A percentile compares a stretch with the other conserved stretches of the same genome.
These are phyloP conservation scores for Debaryomyces castellii DNA, from an alignment of 805 yeast species.

Conservation along the genomic window DNA sequence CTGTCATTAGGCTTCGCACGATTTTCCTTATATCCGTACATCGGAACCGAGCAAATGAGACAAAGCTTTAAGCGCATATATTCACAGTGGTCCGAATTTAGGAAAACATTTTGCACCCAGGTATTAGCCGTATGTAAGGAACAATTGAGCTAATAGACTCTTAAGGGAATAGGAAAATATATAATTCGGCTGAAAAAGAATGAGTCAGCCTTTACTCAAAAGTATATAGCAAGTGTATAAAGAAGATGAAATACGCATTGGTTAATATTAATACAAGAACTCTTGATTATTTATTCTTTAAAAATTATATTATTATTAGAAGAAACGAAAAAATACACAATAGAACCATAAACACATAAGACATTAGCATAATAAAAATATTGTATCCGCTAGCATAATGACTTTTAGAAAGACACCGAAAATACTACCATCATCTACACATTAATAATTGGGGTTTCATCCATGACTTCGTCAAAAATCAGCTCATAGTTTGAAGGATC, in stretches of 20 bases:
- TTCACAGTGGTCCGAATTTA: neutral
- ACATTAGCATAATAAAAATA: conserved; percentile 1
- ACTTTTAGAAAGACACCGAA: neutral
- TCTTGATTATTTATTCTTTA: neutral
- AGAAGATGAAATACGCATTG: neutral
- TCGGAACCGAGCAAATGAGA: neutral
- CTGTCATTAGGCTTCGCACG: neutral
- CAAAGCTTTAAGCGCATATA: neutral
- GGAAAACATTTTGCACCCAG: neutral
- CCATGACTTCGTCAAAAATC: conserved; percentile 29
- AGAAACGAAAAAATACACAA: conserved; percentile 1
- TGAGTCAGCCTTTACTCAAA: neutral
- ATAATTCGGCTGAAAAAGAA: no score
- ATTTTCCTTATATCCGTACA: neutral
- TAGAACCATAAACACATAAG: conserved; percentile 3
- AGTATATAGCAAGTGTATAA: no score
- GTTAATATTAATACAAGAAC: neutral
- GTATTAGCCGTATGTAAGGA: neutral
- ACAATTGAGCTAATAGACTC: neutral
- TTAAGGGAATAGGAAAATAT: neutral
- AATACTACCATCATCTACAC: neutral
- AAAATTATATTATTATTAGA: neutral
- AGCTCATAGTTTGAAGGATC: conserved; percentile 19
- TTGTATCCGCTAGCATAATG: neutral
- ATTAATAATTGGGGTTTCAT: conserved; percentile 24